Percentiles rank a stretch among this genome's conserved stretches.
These are phyloP conservation scores for Adansonia digitata DNA, from an alignment of 345 rosid species.

Conservation along the genomic window DNA sequence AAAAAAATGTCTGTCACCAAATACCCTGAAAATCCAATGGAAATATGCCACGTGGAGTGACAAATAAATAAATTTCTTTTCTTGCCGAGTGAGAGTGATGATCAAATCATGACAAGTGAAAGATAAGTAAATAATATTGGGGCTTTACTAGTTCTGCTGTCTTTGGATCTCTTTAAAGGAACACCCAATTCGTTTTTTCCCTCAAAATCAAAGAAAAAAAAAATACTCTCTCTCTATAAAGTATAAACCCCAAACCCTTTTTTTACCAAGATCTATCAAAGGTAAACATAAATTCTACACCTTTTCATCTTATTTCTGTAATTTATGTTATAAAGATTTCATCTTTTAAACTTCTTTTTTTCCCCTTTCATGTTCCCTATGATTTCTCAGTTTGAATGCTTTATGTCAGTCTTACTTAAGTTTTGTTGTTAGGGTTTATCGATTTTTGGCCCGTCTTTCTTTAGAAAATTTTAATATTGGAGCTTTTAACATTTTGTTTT, in stretches of 20 bases:
- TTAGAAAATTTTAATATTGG: background rate
- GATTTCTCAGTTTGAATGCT: background rate
- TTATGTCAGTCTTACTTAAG: background rate
- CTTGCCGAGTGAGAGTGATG: conserved; percentile 5
- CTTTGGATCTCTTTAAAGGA: background rate
- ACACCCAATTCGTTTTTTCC: background rate
- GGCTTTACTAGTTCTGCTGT: background rate
- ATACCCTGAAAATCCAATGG: background rate
- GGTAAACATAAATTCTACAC: conserved; percentile 24
- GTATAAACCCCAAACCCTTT: conserved; percentile 18
- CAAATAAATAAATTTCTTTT: background rate
- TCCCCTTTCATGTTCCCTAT: background rate
- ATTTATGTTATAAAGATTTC: background rate
- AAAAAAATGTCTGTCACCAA: background rate
- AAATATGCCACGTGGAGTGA: background rate
- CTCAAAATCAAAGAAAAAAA: conserved; percentile 10
- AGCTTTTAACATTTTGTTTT: background rate
- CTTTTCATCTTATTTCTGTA: background rate
- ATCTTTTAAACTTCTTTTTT: background rate
- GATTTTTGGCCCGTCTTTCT: background rate
- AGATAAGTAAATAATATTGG: conserved; percentile 2
- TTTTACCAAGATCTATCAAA: conserved; percentile 25
- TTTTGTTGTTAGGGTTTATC: conserved; percentile 24
- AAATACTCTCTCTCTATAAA: too few relatives aligned
- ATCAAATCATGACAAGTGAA: conserved; percentile 20